phyloP scores from a whole-genome alignment of 2,329 filamentous ascomycete genomes.

The Verticillium klebahnii region DNA sequence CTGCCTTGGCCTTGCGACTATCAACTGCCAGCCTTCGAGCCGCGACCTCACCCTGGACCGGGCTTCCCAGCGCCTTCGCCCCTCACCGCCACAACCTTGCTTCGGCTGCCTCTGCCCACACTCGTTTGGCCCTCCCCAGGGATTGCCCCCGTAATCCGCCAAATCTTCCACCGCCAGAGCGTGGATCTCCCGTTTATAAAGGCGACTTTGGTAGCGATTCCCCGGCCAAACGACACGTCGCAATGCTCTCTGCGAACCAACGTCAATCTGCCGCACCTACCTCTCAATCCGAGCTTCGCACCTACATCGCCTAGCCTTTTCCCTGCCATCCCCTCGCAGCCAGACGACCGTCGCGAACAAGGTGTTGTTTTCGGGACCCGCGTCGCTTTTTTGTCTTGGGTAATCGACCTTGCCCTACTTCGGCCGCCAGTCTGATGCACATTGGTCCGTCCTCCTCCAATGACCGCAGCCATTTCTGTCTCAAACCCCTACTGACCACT shows the following conservation, averaged over 20 bases:
- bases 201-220: neutral
- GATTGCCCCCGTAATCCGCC: conserved; percentile 9
- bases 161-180: neutral
- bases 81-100: conserved; percentile 6
- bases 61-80: conserved; percentile 3
- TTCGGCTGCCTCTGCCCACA: conserved; percentile 4
- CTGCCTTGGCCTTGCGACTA: neutral
- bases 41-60: conserved; percentile 7
- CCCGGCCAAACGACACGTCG: conserved; percentile 2
- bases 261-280: neutral
- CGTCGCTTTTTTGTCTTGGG: neutral
- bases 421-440: neutral
- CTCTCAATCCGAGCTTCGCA: neutral
- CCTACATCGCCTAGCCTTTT: neutral
- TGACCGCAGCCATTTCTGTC: neutral
- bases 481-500: neutral
- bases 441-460: neutral
- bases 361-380: neutral
- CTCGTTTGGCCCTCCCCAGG: conserved; percentile 10
- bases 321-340: neutral
- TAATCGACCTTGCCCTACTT: neutral
- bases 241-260: conserved; percentile 10
- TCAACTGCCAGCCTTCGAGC: neutral
- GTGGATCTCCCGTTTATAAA: conserved; percentile 2
- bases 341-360: neutral